Evolutionary conservation across 345 rosid genomes (phyloP), one percentile per base, ranked within the genome.

Genomic region (Dimocarpus longan): DNA sequence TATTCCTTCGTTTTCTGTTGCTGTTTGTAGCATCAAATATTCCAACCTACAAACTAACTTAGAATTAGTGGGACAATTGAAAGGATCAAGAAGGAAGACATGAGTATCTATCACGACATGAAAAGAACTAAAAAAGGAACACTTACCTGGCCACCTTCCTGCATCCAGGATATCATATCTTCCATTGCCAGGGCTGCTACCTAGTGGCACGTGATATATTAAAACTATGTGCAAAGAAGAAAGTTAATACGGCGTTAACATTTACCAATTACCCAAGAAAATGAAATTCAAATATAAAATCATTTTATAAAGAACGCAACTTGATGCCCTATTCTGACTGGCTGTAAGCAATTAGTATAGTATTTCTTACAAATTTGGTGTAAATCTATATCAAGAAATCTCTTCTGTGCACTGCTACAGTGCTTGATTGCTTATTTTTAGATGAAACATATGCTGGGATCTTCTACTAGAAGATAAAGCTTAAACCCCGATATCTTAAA

Each of bases 121-220:
- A 44, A n/a, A 74, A 43, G 10, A 12, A 13, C 7, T 16, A 18
- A 46, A 46, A 40, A 60, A 70, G 74, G 80, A 68, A 54, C 82
- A 87, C 90, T 81, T 83, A 94, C 99, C 90, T 96, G 99, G 78
- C 99, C 99, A 81, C 98, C 99, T 81, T 94, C 99, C 84, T 91
- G 94, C 99, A 96, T 96, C 99, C 99, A 96, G 66, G 97, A 90
- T 86, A 86, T 93, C 98, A 97, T 93, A 87, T 97, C 99, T 79
- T 97, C 98, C 99, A 97, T 94, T 71, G 98, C 98, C 85, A 94
- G 82, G 81, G 99, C 98, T 81, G 99, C 98, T 88, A 97, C 99
- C 99, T 97, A 93, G 92, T 87, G 83, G 95, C 90, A 92, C 42
- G 90, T 81, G 83, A 93, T 84, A 87, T 65, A 92, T 93, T 89